phyloP scores from a whole-genome alignment of 371 early-diverging fungal genomes.

The Mucor indicus region DNA sequence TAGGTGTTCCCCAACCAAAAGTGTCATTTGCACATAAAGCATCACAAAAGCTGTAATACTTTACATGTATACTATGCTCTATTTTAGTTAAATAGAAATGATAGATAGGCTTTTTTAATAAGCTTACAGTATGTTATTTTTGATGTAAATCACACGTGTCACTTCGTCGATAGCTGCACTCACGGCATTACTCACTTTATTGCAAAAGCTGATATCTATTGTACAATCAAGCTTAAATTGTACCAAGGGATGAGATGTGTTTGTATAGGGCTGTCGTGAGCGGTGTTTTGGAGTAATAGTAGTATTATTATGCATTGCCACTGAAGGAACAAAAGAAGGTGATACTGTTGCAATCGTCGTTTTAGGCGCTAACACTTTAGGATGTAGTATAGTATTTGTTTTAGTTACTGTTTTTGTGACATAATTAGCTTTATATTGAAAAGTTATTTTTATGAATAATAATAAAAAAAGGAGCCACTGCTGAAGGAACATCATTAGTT shows the following conservation, averaged over 20 bases:
- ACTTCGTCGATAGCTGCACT: conserved; percentile 16
- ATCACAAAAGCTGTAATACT: conserved; percentile 31
- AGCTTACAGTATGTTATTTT: conserved; percentile 23
- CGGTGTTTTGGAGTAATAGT: conserved; percentile 6
- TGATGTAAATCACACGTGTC: conserved; percentile 21
- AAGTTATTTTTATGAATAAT: too few species aligned
- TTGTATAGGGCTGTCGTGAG: conserved; percentile 7
- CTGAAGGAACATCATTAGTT: too few species aligned
- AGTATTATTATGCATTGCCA: too few species aligned
- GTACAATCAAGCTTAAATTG: conserved; percentile 19
- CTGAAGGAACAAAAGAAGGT: too few species aligned
- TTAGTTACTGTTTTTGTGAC: too few species aligned
- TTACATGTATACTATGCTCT: not conserved
- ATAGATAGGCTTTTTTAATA: not conserved
- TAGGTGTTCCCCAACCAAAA: conserved; percentile 29
- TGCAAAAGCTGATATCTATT: conserved; percentile 15
- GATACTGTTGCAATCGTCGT: too few species aligned
- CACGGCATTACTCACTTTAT: conserved; percentile 17
- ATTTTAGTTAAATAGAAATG: not conserved
- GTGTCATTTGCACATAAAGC: conserved; percentile 29
- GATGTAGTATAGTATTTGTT: too few species aligned
- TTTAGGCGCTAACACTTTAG: too few species aligned
- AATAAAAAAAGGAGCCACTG: too few species aligned
- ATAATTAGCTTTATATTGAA: too few species aligned
- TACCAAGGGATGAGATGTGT: conserved; percentile 9